Conservation (phyloP, 2,329 filamentous ascomycete genomes). For the Anisogramma anomala region DNA sequence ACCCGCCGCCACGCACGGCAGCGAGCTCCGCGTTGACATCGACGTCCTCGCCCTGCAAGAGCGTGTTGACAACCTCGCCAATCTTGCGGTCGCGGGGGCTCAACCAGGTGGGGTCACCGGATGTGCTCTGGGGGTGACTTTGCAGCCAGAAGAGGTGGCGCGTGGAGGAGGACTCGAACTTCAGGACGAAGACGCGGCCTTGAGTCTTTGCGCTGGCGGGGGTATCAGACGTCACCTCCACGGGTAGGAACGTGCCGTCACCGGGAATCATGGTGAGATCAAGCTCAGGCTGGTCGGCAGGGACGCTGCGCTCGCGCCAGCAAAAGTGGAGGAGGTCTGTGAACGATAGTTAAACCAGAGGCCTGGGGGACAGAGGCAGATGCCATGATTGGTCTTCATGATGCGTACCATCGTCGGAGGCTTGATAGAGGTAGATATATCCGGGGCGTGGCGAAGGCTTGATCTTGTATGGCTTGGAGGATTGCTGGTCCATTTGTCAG, state of each 20-base stretch:
- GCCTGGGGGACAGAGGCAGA: background rate
- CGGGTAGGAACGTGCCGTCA: conserved; percentile 79
- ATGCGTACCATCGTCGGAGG: conserved; percentile 60
- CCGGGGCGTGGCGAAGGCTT: conserved; percentile 62
- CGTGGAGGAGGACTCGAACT: conserved; percentile 85
- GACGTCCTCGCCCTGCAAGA: conserved; percentile 83
- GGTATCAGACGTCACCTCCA: conserved; percentile 48
- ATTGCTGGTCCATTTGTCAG: conserved; percentile 28
- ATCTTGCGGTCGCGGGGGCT: conserved; percentile 79
- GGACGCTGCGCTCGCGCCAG: conserved; percentile 72
- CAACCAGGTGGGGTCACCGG: conserved; percentile 62
- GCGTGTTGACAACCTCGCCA: conserved; percentile 70
- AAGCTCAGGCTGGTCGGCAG: conserved; percentile 62
- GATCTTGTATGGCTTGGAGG: conserved; percentile 55
- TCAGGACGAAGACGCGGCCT: conserved; percentile 84
- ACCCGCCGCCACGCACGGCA: conserved; percentile 41
- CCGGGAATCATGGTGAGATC: conserved; percentile 89
- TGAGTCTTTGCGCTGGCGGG: conserved; percentile 56
- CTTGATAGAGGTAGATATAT: conserved; percentile 74
- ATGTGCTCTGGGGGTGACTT: conserved; percentile 66
- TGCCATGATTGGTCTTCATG: too few species aligned
- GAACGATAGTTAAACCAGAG: background rate
- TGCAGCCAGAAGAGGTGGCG: conserved; percentile 95
- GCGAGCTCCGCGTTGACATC: conserved; percentile 65
- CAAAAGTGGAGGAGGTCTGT: conserved; percentile 87